Percentiles rank a stretch among this genome's conserved stretches.
Evolutionary conservation across 192 early-diverging fungal genomes (phyloP).

Genomic region (Entophlyctis luteolus): DNA sequence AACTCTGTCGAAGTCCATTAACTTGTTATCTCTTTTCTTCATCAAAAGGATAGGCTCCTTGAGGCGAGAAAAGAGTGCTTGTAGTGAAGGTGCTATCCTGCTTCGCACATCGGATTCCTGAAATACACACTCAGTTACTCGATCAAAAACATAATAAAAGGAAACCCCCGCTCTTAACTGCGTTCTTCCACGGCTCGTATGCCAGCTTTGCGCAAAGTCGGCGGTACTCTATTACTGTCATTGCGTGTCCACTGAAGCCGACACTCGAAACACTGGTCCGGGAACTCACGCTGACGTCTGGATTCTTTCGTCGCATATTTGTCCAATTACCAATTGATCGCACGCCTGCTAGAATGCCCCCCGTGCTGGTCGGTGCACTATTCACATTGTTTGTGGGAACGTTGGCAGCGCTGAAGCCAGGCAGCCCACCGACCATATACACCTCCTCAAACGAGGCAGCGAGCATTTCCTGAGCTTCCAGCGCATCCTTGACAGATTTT

Average conservation of each 20-base stretch:
- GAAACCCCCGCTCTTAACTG: not conserved
- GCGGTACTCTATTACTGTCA: constrained; percentile 16
- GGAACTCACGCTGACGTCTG: not conserved
- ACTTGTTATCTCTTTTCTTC: constrained; percentile 67
- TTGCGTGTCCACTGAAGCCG: not conserved
- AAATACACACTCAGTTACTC: too few relatives aligned
- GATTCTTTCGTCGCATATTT: not conserved
- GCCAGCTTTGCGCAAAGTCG: constrained; percentile 20
- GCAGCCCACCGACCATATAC: constrained; percentile 34
- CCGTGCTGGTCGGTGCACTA: not conserved
- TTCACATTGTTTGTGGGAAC: not conserved
- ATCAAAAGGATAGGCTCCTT: constrained; percentile 66
- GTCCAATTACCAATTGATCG: not conserved
- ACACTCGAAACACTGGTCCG: not conserved
- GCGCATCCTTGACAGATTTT: constrained; percentile 25
- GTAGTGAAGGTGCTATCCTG: constrained; percentile 30
- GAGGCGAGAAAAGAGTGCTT: constrained; percentile 34
- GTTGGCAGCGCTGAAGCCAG: not conserved
- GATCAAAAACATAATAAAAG: too few relatives aligned
- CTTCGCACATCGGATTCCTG: constrained; percentile 23
- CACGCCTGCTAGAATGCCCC: not conserved
- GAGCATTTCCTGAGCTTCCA: constrained; percentile 52
- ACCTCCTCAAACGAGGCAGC: constrained; percentile 56
- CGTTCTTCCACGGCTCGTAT: constrained; percentile 17
- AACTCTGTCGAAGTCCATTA: constrained; percentile 68